Evolutionary conservation across 805 yeast genomes (phyloP), one percentile per base, ranked within the genome.

Genomic region (Ogataea angusta): DNA sequence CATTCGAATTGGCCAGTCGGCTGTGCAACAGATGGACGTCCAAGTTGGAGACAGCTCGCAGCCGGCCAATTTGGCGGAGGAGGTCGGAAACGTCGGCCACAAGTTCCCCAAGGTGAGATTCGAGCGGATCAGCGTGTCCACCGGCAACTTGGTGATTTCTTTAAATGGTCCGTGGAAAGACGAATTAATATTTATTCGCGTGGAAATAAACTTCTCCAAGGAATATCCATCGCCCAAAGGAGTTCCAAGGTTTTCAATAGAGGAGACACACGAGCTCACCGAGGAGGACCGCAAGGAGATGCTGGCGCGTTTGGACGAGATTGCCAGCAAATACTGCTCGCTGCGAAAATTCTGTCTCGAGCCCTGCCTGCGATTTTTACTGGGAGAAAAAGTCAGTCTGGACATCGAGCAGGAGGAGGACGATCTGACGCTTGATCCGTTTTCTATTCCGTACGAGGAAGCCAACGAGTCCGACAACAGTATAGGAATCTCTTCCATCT

Each of bases 61-160:
- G 48, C 76, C 80, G 0, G 65, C 81, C 17, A 88, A 87, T 54
- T 62, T 91, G 18, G 96, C 96, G 6, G 96, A 90, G 60, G 99
- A 91, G 60, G 89, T 93, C 2, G 83, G 95, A 48, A 69, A 77
- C 13, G 88, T 89, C 6, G 95, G 96, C 2, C 89, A 83, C 51
- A 86, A 85, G 52, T 89, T 90, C 57, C 95, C 96, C 1, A 87
- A 84, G 51, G 74, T 93, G 3, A 67, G 81, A 2, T 89, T 93
- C 59, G 98, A 91, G 56, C 80, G 80, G 51, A 89, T 93, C 5
- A 81, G 93, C 2, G 95, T 91, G 0, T 78, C 95, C 0, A 83
- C 95, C 0, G 96, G 98, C 29, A 79, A 73, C 22, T 66, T 90
- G 41, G 78, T 80, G 3, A 61, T 93, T 10, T 80, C 95, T n/a